These are phyloP conservation scores for Amylostereum chailletii DNA, from an alignment of 1,284 basidiomycete species.

Conservation along the genomic window DNA sequence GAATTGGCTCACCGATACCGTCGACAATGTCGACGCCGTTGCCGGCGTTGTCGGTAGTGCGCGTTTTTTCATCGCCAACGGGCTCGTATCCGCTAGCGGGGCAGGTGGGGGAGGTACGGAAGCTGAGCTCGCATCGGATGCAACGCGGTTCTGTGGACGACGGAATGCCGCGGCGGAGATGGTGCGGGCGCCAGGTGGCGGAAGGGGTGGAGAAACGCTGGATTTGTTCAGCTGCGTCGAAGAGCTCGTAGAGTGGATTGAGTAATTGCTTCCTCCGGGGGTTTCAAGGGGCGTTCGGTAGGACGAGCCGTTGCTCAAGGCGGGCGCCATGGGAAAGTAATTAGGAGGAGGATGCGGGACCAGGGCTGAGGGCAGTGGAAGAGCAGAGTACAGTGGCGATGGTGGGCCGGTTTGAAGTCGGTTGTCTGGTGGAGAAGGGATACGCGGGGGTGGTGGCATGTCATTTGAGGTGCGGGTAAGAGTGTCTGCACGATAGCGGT, in stretches of 20 bases:
- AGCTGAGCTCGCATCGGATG: slow-evolving; percentile 16
- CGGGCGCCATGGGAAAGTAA: slow-evolving; percentile 18
- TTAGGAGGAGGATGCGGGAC: slow-evolving; percentile 11
- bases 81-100: slow-evolving; percentile 30
- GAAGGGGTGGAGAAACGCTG: slow-evolving; percentile 14
- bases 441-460: slow-evolving; percentile 6
- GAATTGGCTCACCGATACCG: not conserved
- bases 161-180: slow-evolving; percentile 72
- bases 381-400: not conserved
- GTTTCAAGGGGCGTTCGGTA: slow-evolving; percentile 31
- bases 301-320: slow-evolving; percentile 19
- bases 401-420: slow-evolving; percentile 1
- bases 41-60: slow-evolving; percentile 30
- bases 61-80: slow-evolving; percentile 43
- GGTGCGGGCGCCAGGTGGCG: slow-evolving; percentile 35
- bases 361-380: slow-evolving; percentile 4
- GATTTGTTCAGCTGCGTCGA: slow-evolving; percentile 18
- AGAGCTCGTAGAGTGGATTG: slow-evolving; percentile 14
- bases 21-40: slow-evolving; percentile 11
- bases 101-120: slow-evolving; percentile 6
- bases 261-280: slow-evolving; percentile 12
- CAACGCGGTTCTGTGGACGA: slow-evolving; percentile 34
- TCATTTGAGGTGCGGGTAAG: not conserved
- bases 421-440: not conserved
- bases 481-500: not conserved